Base-by-base conservation (phyloP, 1,284 basidiomycete species). In the Tetrapyrgos nigripes region DNA sequence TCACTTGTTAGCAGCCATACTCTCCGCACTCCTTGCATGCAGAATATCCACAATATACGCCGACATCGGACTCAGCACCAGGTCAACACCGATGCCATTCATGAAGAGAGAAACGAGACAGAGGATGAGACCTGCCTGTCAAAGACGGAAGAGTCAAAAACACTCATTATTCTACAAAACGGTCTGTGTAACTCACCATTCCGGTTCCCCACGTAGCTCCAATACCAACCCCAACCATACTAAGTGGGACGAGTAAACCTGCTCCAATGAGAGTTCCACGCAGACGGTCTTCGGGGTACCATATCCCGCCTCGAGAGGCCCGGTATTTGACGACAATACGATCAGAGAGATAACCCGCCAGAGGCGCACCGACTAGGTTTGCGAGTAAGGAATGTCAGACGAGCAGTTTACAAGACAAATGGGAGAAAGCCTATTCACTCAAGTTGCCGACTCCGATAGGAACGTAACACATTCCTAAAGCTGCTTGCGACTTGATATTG, bases 281-380 rank as follows among this genome's bases (percentile, higher is more conserved):
- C 24, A 89, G 75, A 4, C 88, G 77, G 64, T 89, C 88, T 67
- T 91, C 88, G 0, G 87, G 85, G 3, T 78, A 75, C 82, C 77
- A 82, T 14, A 71, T 62, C 4, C 75, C 85, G 45, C 78, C 78
- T 31, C 87, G 77, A n/a, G 76, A 71, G 53, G 71, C 72, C 28
- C 82, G 80, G 68, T 79, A 84, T 11, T 66, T 68, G 17, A 74
- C 68, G 23, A 91, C 76, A 0, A 75, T 73, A 19, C 61, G 59
- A 68, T 90, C 88, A 0, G 86, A 85, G 2, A 83, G 62, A 3
- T 75, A 72, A 0, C 87, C 88, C 0, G 81, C 76, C 31, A 86
- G 60, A 1, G 82, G 79, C 0, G 83, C 79, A 1, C 86, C 87
- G 31, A 84, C 82, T 84, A 55, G 1, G 44, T 24, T 28, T 54